Evolutionary conservation across 768 basidiomycete genomes (phyloP).

Genomic region (Pulveroboletus sp.): DNA sequence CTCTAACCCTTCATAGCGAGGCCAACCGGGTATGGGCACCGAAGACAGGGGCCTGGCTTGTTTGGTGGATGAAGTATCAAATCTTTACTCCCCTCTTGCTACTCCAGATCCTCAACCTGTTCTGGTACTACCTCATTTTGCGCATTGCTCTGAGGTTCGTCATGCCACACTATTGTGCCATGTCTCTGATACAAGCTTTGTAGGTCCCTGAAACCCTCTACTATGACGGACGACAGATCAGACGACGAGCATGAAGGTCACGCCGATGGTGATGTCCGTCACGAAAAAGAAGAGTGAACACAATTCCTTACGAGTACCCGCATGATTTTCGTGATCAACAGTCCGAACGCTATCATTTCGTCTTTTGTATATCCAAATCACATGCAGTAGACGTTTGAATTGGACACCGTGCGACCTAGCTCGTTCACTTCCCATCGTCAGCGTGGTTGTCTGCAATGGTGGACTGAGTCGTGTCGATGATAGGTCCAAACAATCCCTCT

Average conservation of each 20-base stretch:
- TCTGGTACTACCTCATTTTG: conserved; percentile 88
- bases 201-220: conserved; percentile 49
- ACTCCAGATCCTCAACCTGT: conserved; percentile 81
- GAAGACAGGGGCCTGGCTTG: conserved; percentile 62
- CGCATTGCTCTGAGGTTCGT: conserved; percentile 71
- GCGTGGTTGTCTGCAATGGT: conserved; percentile 1
- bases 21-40: conserved; percentile 54
- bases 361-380: conserved; percentile 5
- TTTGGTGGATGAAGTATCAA: conserved; percentile 76
- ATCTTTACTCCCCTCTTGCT: conserved; percentile 70
- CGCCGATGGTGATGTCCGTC: conserved; percentile 25
- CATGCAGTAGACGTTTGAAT: conserved; percentile 4
- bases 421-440: conserved; percentile 3
- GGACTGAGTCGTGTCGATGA: conserved; percentile 13
- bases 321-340: background rate
- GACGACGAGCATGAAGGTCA: conserved; percentile 64
- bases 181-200: conserved; percentile 5
- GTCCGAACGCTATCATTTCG: conserved; percentile 3
- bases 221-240: conserved; percentile 69
- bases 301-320: background rate
- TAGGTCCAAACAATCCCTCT: conserved; percentile 35
- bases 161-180: background rate
- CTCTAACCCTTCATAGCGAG: conserved; percentile 37
- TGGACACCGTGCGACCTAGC: background rate
- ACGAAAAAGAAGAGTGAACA: conserved; percentile 30